Conservation (phyloP, 495 filamentous ascomycete genomes). For the Talaromyces liani region DNA sequence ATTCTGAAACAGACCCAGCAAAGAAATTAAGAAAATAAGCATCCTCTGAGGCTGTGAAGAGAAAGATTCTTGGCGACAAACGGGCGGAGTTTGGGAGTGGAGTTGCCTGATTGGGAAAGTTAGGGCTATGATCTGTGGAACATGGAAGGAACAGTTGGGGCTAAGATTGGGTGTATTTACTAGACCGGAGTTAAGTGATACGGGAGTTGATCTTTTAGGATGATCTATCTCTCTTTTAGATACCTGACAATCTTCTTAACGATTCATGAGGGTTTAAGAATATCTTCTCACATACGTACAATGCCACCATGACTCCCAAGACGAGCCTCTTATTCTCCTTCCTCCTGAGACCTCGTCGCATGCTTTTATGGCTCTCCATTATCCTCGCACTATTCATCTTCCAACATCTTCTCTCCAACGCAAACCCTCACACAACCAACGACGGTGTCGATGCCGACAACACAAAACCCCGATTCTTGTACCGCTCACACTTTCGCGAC, state of each 20-base stretch:
- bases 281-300: neutral
- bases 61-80: neutral
- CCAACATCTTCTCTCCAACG: neutral
- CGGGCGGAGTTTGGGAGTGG: neutral
- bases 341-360: neutral
- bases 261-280: too few relatives aligned
- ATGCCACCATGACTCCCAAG: neutral
- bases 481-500: constrained; percentile 24
- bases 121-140: neutral
- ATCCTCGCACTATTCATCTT: neutral
- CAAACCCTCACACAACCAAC: neutral
- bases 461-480: constrained; percentile 19
- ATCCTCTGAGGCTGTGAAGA: neutral
- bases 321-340: neutral
- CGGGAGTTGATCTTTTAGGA: too few relatives aligned
- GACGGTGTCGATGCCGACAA: neutral
- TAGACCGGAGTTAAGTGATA: too few relatives aligned
- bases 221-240: too few relatives aligned
- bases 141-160: too few relatives aligned
- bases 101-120: neutral
- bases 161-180: too few relatives aligned
- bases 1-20: neutral
- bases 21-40: neutral
- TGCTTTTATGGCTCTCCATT: neutral
- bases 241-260: too few relatives aligned